Conservation (phyloP, 2,329 filamentous ascomycete genomes). For the Davidsoniella australis region DNA sequence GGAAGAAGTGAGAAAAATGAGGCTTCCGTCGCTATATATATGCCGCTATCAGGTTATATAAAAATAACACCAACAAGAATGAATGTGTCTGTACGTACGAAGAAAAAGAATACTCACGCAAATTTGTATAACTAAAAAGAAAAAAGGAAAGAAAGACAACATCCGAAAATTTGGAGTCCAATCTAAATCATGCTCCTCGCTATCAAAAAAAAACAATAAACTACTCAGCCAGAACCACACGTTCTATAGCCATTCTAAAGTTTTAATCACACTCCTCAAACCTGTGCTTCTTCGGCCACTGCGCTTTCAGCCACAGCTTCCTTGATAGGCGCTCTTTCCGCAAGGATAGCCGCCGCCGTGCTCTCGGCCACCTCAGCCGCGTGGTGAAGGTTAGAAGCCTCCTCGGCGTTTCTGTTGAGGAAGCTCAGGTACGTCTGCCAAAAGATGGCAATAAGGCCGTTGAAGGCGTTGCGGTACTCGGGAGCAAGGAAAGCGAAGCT, state of each 20-base stretch:
- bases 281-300: no score
- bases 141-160: not conserved
- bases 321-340: not conserved
- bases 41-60: no score
- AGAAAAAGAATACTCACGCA: not conserved
- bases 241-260: not conserved
- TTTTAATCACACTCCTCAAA: not conserved
- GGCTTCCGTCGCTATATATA: conserved; percentile 1
- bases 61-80: no score
- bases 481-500: conserved; percentile 70
- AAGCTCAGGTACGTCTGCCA: conserved; percentile 87
- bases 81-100: not conserved
- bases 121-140: not conserved
- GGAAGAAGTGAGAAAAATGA: not conserved
- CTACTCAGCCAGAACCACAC: not conserved
- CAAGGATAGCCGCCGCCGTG: not conserved
- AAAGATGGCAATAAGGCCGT: conserved; percentile 61
- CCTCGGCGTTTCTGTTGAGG: conserved; percentile 58
- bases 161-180: no score
- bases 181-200: no score
- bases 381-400: conserved; percentile 15
- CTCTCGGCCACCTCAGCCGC: conserved; percentile 10
- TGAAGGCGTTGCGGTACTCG: conserved; percentile 66
- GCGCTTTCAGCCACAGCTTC: not conserved
- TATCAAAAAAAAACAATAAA: not conserved